Conservation (phyloP, 2,329 filamentous ascomycete genomes). For the Fusarium nematophilum region DNA sequence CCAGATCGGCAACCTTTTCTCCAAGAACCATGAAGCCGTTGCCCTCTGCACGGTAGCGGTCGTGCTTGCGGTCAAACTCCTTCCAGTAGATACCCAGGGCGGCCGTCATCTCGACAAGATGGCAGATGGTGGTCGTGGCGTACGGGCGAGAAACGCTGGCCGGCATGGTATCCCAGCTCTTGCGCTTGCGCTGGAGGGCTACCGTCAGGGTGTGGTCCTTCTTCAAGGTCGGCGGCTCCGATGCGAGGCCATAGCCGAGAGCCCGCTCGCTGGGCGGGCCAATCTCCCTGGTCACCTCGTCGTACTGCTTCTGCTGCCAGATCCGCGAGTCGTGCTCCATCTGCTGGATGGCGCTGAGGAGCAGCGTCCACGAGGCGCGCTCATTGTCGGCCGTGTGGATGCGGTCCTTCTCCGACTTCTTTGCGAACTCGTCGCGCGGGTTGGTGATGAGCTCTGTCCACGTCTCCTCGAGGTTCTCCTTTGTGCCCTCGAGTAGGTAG, state of each 20-base stretch:
- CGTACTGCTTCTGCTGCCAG: slow-evolving; percentile 57
- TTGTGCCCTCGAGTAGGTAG: slow-evolving; percentile 53
- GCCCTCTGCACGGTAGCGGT: slow-evolving; percentile 66
- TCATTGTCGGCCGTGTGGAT: slow-evolving; percentile 69
- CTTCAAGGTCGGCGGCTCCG: slow-evolving; percentile 39
- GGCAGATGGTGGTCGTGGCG: slow-evolving; percentile 66
- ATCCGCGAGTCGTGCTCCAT: slow-evolving; percentile 61
- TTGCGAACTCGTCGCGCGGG: slow-evolving; percentile 40
- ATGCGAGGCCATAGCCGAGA: slow-evolving; percentile 32
- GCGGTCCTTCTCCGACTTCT: slow-evolving; percentile 45
- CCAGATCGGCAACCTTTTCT: slow-evolving; percentile 59
- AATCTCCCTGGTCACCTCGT: slow-evolving; percentile 33
- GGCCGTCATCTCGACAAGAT: slow-evolving; percentile 65
- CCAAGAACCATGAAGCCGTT: slow-evolving; percentile 65
- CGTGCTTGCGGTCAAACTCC: slow-evolving; percentile 63
- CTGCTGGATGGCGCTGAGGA: slow-evolving; percentile 61
- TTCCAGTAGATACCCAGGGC: slow-evolving; percentile 69
- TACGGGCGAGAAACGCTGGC: slow-evolving; percentile 59
- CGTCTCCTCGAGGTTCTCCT: slow-evolving; percentile 50
- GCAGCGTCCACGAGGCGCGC: slow-evolving; percentile 63
- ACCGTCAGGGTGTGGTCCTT: slow-evolving; percentile 56
- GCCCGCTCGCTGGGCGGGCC: slow-evolving; percentile 36
- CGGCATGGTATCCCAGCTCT: slow-evolving; percentile 66
- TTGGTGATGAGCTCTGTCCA: slow-evolving; percentile 49
- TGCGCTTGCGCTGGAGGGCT: slow-evolving; percentile 59